These are phyloP conservation scores for Beauveria australis DNA, from an alignment of 2,329 filamentous ascomycete genomes.

Conservation along the genomic window DNA sequence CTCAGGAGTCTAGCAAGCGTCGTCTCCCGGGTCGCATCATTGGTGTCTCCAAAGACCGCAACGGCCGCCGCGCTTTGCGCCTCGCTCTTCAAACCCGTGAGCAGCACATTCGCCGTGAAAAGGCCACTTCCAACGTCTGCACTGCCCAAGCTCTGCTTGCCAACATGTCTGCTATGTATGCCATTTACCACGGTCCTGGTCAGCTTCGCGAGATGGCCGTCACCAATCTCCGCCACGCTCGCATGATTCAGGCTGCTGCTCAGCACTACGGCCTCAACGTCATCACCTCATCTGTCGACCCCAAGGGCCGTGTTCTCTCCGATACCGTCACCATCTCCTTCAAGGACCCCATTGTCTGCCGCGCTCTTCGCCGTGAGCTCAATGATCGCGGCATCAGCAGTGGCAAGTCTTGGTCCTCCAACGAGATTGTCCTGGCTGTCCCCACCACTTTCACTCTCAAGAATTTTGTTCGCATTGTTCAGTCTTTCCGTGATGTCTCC, in stretches of 20 bases:
- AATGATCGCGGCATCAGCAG: constrained; percentile 59
- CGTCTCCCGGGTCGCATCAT: constrained; percentile 89
- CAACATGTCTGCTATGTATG: constrained; percentile 94
- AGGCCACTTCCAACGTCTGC: constrained; percentile 96
- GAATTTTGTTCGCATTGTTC: constrained; percentile 24
- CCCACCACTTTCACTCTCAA: constrained; percentile 19
- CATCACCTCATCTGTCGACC: constrained; percentile 45
- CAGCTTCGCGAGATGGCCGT: constrained; percentile 79
- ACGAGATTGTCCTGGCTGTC: constrained; percentile 21
- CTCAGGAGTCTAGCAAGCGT: constrained; percentile 82
- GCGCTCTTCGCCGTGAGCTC: constrained; percentile 26
- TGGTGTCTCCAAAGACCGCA: constrained; percentile 82
- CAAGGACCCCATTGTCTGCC: constrained; percentile 16
- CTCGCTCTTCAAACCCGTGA: constrained; percentile 79
- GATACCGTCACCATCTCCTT: constrained; percentile 69
- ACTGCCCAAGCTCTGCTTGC: constrained; percentile 89
- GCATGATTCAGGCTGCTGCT: constrained; percentile 59
- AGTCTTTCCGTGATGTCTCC: constrained; percentile 22
- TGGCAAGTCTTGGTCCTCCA: constrained; percentile 48
- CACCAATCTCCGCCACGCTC: constrained; percentile 62
- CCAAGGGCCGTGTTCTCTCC: constrained; percentile 56
- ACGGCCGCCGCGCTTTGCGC: constrained; percentile 73
- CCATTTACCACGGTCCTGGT: constrained; percentile 82
- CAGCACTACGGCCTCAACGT: constrained; percentile 56
- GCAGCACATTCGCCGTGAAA: constrained; percentile 92